Percentiles rank a stretch among this genome's conserved stretches.
Conservation (phyloP, 1,284 basidiomycete species). For the Naganishia liquefaciens region DNA sequence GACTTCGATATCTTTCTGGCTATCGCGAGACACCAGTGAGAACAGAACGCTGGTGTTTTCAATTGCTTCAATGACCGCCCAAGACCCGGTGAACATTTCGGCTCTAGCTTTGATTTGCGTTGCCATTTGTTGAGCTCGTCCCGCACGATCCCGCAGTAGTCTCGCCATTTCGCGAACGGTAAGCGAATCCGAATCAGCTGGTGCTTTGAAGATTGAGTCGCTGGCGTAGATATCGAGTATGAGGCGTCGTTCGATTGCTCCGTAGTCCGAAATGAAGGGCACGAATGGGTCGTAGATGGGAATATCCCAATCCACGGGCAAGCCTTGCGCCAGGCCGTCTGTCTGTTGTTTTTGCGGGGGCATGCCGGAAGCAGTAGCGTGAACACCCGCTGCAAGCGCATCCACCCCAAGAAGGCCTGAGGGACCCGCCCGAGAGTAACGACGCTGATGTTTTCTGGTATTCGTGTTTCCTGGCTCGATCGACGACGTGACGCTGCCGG, state of each 20-base stretch:
- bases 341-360: conserved; percentile 13
- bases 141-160: conserved; percentile 67
- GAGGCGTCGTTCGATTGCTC: conserved; percentile 68
- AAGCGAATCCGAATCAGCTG: conserved; percentile 43
- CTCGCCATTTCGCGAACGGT: conserved; percentile 63
- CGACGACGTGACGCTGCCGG: conserved; percentile 11
- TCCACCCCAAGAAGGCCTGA: conserved; percentile 17
- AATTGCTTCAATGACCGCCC: conserved; percentile 18
- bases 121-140: conserved; percentile 39
- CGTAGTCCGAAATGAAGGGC: conserved; percentile 81
- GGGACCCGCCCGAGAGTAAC: conserved; percentile 17
- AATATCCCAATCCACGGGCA: conserved; percentile 67
- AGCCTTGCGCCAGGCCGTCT: neutral
- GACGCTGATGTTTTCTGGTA: conserved; percentile 6
- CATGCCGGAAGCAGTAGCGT: neutral
- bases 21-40: conserved; percentile 1
- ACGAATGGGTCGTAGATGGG: conserved; percentile 88
- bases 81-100: conserved; percentile 13
- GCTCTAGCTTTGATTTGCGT: conserved; percentile 1
- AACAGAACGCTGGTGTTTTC: conserved; percentile 12
- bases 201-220: conserved; percentile 55
- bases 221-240: conserved; percentile 62
- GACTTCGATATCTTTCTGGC: conserved; percentile 12
- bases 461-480: neutral
- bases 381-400: conserved; percentile 12